Evolutionary conservation across 2,329 filamentous ascomycete species (phyloP), one percentile per base, ranked within the genome.

Genomic region (Venturia effusa): DNA sequence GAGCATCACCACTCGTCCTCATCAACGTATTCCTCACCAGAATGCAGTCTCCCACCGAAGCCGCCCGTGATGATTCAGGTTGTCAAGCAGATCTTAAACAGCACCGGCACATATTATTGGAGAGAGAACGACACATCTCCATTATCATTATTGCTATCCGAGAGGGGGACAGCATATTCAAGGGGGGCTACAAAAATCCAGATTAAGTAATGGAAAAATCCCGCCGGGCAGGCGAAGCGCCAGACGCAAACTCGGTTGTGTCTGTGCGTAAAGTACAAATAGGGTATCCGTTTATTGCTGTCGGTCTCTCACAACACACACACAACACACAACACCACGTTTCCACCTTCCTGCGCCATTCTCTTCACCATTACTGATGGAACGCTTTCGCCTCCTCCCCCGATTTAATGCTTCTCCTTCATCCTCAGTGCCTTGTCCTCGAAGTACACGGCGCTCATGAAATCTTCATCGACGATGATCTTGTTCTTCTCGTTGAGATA

Each of bases 401-500:
- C n/a, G n/a, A 57, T 34, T 30, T 57, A 57, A 34, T 57, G 51
- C 51, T 32, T 57, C 27, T 57, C 51, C 59, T 43, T 60, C 59
- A 60, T 60, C 19, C 59, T 41, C 59, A 40, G 10, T 6, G 62
- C 37, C 63, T 64, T 64, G 24, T 64, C 59, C 30, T 61, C 37
- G 11, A 48, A 64, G 45, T 64, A 64, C 22, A 64, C 24, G 3
- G 62, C 59, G 19, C 43, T 40, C 63, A 64, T 64, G 15, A 45
- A 37, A 19, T 64, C 63, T 1, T 64, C 59, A n/a, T 64, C 48
- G 22, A 64, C 57, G 19, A 64, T 48, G 19, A 66, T 63, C 61
- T 66, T 66, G 45, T 59, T 59, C 61, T 66, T 66, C 41, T 59
- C 64, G 43, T 66, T 59, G 8, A 66, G 24, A 10, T 39, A 59